Percentiles rank a stretch among this genome's conserved stretches.
These are phyloP conservation scores for Stromatinia cepivora DNA, from an alignment of 2,329 filamentous ascomycete species.

Conservation along the genomic window DNA sequence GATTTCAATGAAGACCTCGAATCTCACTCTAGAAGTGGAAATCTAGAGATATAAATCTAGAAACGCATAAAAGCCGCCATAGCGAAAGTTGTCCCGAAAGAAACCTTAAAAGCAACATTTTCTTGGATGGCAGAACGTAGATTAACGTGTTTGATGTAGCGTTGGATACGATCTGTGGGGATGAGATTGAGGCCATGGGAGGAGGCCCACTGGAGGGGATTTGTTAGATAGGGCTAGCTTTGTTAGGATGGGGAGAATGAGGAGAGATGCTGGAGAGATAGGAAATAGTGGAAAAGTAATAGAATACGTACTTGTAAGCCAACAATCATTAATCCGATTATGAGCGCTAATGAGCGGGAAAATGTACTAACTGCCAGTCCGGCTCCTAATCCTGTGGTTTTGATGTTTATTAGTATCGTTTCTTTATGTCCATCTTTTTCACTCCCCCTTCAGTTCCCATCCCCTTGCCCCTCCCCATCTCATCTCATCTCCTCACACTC, in stretches of 20 bases:
- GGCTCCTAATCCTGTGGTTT: constrained; percentile 32
- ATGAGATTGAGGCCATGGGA: constrained; percentile 51
- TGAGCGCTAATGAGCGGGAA: constrained; percentile 66
- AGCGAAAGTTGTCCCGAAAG: constrained; percentile 72
- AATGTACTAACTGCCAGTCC: constrained; percentile 65
- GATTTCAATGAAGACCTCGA: neutral
- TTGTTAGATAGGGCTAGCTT: constrained; percentile 21
- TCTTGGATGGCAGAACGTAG: constrained; percentile 44
- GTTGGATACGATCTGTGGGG: constrained; percentile 45
- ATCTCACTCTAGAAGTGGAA: neutral
- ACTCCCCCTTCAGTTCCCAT: neutral
- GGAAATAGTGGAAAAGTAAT: too few relatives aligned
- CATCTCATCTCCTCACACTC: too few relatives aligned
- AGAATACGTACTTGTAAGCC: constrained; percentile 41
- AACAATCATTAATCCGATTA: constrained; percentile 65
- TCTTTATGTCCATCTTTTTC: neutral
- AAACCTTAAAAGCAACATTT: constrained; percentile 46
- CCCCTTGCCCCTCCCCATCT: too few relatives aligned
- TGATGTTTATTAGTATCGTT: neutral
- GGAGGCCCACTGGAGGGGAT: constrained; percentile 47
- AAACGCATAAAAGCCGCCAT: constrained; percentile 65
- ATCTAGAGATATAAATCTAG: constrained; percentile 38
- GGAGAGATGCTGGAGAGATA: neutral
- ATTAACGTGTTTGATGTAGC: constrained; percentile 52
- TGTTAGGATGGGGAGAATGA: neutral